Base-by-base conservation (phyloP, 2,329 filamentous ascomycete species). In the Ilyonectria robusta region DNA sequence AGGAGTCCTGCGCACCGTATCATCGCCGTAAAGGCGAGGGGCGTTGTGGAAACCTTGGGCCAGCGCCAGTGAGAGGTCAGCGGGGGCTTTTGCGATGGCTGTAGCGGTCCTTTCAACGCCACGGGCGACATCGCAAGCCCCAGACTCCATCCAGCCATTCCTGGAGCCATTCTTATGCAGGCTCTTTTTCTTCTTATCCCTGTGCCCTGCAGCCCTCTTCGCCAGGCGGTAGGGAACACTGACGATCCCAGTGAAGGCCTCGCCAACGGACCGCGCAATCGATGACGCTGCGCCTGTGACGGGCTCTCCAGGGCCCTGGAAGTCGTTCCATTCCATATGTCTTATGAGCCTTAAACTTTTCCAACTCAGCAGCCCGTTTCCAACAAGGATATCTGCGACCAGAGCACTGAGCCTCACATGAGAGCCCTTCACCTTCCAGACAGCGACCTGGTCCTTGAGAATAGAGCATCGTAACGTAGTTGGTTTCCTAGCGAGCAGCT, bases 251-350 rank as follows among this genome's bases (percentile, higher is more conserved):
- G 85, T 83, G 29, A 91, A 87, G 1, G 91, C 83, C 40, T 88
- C 86, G 1, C 86, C 85, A 3, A 91, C 76, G 0, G 88, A 88
- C 3, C 85, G 84, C n/a, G 88, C 84, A 5, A 93, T 72, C 0
- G 90, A 91, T 11, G 88, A 88, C 37, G 88, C 88, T 4, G 88
- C 81, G 3, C 91, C 92, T 0, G 91, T 92, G 13, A 94, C 82
- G 0, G 92, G 92, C 75, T 94, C 92, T 0, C 92, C 92, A 0
- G 92, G 91, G 0, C 92, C 92, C 70, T 92, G 91, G 72, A 93
- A 94, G 72, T 94, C 92, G 71, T 93, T 93, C 91, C 92, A 94
- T 72, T 93, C 91, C 57, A 86, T 88, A 72, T 92, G 90, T 9
- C 92, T 84, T 9, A 93, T 75, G 0, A 94, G 83, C 13, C 88